phyloP scores from a whole-genome alignment of 768 basidiomycete genomes.

The Termitomyces sp. region DNA sequence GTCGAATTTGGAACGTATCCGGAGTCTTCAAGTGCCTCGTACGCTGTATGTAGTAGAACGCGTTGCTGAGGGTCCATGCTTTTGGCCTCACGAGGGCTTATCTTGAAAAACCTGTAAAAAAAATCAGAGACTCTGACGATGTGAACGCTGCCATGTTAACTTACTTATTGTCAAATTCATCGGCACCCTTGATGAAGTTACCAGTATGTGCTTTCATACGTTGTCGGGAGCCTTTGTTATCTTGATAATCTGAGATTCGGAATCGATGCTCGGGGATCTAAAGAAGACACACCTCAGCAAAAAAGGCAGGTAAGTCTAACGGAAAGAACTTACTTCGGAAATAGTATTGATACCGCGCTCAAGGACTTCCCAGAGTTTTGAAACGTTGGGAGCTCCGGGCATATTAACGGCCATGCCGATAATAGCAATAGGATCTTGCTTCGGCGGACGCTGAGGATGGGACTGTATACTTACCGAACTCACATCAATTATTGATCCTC shows the following conservation, averaged over 20 bases:
- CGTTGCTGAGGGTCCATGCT: slow-evolving; percentile 80
- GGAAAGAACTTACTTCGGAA: slow-evolving; percentile 41
- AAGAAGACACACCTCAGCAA: slow-evolving; percentile 2
- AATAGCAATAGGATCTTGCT: slow-evolving; percentile 59
- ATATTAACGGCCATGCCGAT: slow-evolving; percentile 67
- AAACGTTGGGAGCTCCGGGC: slow-evolving; percentile 47
- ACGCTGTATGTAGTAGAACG: slow-evolving; percentile 59
- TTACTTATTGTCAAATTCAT: slow-evolving; percentile 60
- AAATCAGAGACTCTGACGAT: no score
- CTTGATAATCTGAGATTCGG: slow-evolving; percentile 36
- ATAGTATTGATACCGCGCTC: slow-evolving; percentile 53
- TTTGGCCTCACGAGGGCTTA: slow-evolving; percentile 70
- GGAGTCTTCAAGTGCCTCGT: slow-evolving; percentile 66
- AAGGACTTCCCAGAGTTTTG: slow-evolving; percentile 58
- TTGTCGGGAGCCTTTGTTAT: slow-evolving; percentile 28
- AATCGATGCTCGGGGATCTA: slow-evolving; percentile 68
- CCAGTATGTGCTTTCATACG: slow-evolving; percentile 51
- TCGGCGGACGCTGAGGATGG: slow-evolving; percentile 12
- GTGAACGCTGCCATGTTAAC: background rate
- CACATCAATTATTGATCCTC: slow-evolving; percentile 18
- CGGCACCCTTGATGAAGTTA: slow-evolving; percentile 58
- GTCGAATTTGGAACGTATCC: slow-evolving; percentile 66
- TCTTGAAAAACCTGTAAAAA: slow-evolving; percentile 54
- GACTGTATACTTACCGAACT: slow-evolving; percentile 8
- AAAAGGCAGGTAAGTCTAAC: background rate